Base-by-base conservation (phyloP, 148 eudicot genomes). In the Vaccinium macrocarpon region DNA sequence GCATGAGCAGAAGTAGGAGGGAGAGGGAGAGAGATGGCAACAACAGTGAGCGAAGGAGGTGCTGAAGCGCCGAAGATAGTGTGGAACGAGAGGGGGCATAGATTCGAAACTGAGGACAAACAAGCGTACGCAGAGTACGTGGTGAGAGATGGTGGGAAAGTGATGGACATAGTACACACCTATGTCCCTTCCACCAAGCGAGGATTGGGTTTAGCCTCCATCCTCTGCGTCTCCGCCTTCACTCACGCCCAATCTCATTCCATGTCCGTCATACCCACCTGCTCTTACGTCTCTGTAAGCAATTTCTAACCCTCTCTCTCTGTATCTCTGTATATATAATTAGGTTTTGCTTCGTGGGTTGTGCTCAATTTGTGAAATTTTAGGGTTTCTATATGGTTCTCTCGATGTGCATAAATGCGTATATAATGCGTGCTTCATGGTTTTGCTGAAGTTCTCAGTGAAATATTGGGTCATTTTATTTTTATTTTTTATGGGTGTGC, bases 221-320 rank as follows among this genome's bases (percentile, higher is more conserved):
- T 80, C 16, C 94, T 94, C 87, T 93, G 94, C 77, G 88, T 87
- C 53, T 89, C 98, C 42, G 98, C 98, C 73, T 92, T 94, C 80
- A 79, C 88, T 75, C 98, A 94, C 76, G 98, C 98, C 72, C 85
- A 88, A 6, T 88, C 91, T 49, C 87, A 88, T 72, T 88, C 92
- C 61, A 29, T 94, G 48, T 73, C 91, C 48, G 88, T 94, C 86
- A 87, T 92, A 8, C 98, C 98, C 18, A 82, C 97, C 27, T 94
- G 97, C 89, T 90, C 97, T 52, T 94, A 94, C 75, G 93, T 94
- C 87, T 94, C 97, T 72, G 97, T 93, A 91, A 82, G 91, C 56
- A 80, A 4, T 19, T 55, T 21, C 38, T 29, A 23, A 73, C 59
- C 35, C 14, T 7, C 71, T 32, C 4, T 42, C 35, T 1, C 46